These are phyloP conservation scores for Cucurbita argyrosperma DNA, from an alignment of 306 rosid genomes.

Conservation along the genomic window DNA sequence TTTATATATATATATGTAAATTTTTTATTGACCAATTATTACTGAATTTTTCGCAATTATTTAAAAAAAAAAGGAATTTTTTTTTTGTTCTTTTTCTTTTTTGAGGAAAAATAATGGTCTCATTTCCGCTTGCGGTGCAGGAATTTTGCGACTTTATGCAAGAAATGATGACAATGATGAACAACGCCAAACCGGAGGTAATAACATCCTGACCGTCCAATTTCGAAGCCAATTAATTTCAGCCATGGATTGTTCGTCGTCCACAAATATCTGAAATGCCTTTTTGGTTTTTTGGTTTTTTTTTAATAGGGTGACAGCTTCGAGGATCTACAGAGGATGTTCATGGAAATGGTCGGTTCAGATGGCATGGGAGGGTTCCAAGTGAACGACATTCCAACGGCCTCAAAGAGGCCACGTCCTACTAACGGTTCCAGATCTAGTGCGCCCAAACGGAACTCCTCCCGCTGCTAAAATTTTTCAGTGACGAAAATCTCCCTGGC, in stretches of 20 bases:
- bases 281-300: background rate
- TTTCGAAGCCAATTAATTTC: background rate
- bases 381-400: slow-evolving; percentile 25
- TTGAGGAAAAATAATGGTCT: background rate
- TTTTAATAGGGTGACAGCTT: slow-evolving; percentile 50
- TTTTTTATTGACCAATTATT: too few relatives aligned
- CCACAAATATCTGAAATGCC: background rate
- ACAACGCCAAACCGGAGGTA: slow-evolving; percentile 79
- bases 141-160: slow-evolving; percentile 82
- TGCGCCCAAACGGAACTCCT: slow-evolving; percentile 31
- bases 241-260: background rate
- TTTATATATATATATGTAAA: too few relatives aligned
- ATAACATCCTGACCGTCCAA: background rate
- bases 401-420: slow-evolving; percentile 39
- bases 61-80: background rate
- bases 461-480: slow-evolving; percentile 19
- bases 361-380: slow-evolving; percentile 29
- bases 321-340: slow-evolving; percentile 85
- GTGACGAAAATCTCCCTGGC: background rate
- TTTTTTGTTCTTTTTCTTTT: background rate
- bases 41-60: background rate
- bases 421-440: slow-evolving; percentile 16
- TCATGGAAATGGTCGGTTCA: slow-evolving; percentile 71
- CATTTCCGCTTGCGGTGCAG: slow-evolving; percentile 16
- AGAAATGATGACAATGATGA: slow-evolving; percentile 90